A percentile compares a stretch with the other conserved stretches of the same genome.
These are phyloP conservation scores for Eutypella sp. DNA, from an alignment of 2,329 filamentous ascomycete species.

Conservation along the genomic window DNA sequence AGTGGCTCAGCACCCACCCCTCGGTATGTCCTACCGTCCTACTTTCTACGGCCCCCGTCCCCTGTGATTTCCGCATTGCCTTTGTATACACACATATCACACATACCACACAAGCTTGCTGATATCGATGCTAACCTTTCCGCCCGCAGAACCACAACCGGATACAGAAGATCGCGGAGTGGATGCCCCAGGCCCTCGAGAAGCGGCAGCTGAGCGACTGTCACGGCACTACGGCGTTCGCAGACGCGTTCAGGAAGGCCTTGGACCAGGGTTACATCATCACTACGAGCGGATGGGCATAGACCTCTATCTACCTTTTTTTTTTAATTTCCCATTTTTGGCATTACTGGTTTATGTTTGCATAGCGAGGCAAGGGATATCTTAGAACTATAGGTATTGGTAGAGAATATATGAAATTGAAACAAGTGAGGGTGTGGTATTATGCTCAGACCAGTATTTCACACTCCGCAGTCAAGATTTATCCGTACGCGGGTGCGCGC, in stretches of 20 bases:
- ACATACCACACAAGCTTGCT: neutral
- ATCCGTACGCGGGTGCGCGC: too few relatives aligned
- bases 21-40: conserved; percentile 44
- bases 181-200: conserved; percentile 53
- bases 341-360: too few relatives aligned
- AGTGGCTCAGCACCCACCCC: conserved; percentile 74
- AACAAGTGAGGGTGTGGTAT: too few relatives aligned
- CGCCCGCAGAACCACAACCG: conserved; percentile 50
- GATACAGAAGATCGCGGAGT: conserved; percentile 60
- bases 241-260: conserved; percentile 46
- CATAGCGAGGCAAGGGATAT: too few relatives aligned
- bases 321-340: too few relatives aligned
- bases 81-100: too few relatives aligned
- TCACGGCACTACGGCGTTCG: conserved; percentile 45
- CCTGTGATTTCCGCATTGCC: too few relatives aligned
- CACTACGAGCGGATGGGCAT: conserved; percentile 12
- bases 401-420: too few relatives aligned
- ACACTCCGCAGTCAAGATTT: too few relatives aligned
- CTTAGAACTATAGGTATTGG: too few relatives aligned
- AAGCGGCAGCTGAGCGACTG: conserved; percentile 52
- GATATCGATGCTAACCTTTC: neutral
- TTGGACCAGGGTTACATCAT: conserved; percentile 34
- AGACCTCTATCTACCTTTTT: too few relatives aligned
- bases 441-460: too few relatives aligned
- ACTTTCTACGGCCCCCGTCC: neutral